Conservation (phyloP, 495 filamentous ascomycete genomes). For the Choiromyces venosus region DNA sequence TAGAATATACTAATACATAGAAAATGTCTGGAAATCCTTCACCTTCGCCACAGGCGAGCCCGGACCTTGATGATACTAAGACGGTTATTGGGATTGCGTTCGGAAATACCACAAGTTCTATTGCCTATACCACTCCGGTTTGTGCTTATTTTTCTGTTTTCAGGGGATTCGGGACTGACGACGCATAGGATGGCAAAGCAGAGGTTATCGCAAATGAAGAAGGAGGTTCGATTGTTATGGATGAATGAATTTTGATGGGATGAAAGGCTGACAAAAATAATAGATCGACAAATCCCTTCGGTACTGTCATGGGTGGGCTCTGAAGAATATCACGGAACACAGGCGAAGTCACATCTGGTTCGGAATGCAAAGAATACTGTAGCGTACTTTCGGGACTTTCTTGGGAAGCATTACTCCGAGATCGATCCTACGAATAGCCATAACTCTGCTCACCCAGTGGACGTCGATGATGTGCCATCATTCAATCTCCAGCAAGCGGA, state of each 20-base stretch:
- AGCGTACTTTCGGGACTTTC: slow-evolving; percentile 90
- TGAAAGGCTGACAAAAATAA: slow-evolving; percentile 51
- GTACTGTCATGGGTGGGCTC: slow-evolving; percentile 89
- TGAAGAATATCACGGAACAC: slow-evolving; percentile 92
- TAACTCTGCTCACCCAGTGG: slow-evolving; percentile 82
- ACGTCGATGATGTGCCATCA: slow-evolving; percentile 63
- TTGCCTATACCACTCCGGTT: slow-evolving; percentile 62
- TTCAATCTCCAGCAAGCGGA: slow-evolving; percentile 78
- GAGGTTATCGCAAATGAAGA: slow-evolving; percentile 99
- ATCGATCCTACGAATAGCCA: slow-evolving; percentile 96
- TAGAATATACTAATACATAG: neutral
- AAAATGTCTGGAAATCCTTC: slow-evolving; percentile 18
- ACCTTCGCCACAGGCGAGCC: slow-evolving; percentile 27
- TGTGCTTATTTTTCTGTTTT: neutral
- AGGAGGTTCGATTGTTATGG: slow-evolving; percentile 58
- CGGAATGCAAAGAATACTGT: slow-evolving; percentile 89
- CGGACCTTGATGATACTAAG: slow-evolving; percentile 29
- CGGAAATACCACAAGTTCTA: slow-evolving; percentile 96
- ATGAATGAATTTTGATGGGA: slow-evolving; percentile 8
- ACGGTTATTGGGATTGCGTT: slow-evolving; percentile 89
- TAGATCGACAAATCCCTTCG: slow-evolving; percentile 78
- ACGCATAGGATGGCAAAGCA: slow-evolving; percentile 75
- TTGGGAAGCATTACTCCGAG: slow-evolving; percentile 73
- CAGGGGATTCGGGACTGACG: neutral
- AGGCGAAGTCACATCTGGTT: slow-evolving; percentile 87